Conservation (phyloP, 2,329 filamentous ascomycete species). For the Pseudopithomyces chartarum region DNA sequence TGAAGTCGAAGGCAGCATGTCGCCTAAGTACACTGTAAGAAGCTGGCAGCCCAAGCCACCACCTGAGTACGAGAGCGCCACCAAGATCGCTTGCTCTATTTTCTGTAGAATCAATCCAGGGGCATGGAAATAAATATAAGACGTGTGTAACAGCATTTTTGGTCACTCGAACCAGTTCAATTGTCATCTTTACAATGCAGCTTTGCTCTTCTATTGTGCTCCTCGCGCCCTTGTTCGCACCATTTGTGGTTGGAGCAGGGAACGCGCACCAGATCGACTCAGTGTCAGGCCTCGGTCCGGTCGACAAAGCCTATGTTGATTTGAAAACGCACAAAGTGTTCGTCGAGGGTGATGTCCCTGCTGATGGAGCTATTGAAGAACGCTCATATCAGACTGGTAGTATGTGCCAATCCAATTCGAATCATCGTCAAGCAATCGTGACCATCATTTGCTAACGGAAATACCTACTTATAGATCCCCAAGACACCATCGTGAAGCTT, state of each 20-base stretch:
- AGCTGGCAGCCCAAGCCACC: no score
- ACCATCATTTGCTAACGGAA: background rate
- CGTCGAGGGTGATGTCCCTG: background rate
- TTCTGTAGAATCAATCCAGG: no score
- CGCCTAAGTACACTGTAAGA: no score
- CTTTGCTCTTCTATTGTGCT: background rate
- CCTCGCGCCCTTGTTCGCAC: background rate
- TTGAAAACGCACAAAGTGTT: background rate
- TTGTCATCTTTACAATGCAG: background rate
- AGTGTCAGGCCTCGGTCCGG: background rate
- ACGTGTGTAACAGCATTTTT: no score
- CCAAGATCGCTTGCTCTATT: no score
- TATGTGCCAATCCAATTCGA: no score
- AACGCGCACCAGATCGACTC: background rate
- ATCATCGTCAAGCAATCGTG: background rate
- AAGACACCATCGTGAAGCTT: background rate
- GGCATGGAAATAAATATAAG: no score
- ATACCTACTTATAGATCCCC: background rate
- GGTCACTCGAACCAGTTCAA: no score
- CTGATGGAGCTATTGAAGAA: background rate
- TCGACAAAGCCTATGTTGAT: background rate
- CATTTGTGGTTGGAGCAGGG: background rate
- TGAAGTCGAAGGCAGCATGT: no score
- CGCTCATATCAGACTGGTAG: background rate
- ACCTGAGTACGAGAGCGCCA: no score